Conservation (phyloP, 2,329 filamentous ascomycete genomes). For the Lachnellula suecica region DNA sequence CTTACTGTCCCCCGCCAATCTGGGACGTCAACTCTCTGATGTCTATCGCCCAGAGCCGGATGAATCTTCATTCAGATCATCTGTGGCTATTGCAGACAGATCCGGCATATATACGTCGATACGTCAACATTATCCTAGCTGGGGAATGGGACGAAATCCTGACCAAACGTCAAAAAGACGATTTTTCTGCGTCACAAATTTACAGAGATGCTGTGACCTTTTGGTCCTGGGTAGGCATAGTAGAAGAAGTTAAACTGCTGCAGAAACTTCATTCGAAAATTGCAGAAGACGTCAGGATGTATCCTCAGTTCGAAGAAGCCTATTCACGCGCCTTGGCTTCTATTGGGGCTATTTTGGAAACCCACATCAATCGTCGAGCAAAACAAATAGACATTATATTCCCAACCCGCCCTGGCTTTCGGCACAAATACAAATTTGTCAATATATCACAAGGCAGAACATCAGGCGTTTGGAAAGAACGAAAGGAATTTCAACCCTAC, state of each 20-base stretch:
- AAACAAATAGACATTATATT: not conserved
- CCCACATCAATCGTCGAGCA: not conserved
- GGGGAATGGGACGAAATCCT: not conserved
- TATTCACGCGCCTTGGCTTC: not conserved
- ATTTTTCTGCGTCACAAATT: not conserved
- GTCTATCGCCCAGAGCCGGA: not conserved
- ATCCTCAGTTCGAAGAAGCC: not conserved
- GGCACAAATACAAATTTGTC: not conserved
- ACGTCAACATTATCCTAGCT: not conserved
- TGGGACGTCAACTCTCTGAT: conserved; percentile 3
- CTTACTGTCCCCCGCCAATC: conserved; percentile 12
- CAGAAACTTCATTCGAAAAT: not conserved
- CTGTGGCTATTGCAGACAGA: conserved; percentile 16
- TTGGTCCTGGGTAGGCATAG: conserved; percentile 7
- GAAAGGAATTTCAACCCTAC: not conserved
- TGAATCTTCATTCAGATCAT: conserved; percentile 7
- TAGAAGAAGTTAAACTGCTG: conserved; percentile 1
- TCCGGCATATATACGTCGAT: conserved; percentile 2
- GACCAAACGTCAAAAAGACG: not conserved
- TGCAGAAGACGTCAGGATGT: not conserved
- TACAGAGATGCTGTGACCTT: not conserved
- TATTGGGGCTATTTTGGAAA: not conserved
- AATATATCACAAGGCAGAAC: not conserved
- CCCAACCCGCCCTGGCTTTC: not conserved
- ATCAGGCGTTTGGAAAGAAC: not conserved